These are phyloP conservation scores for Mayamaea pseudoterrestris DNA, from an alignment of 108 stramenopile genomes.

Conservation along the genomic window DNA sequence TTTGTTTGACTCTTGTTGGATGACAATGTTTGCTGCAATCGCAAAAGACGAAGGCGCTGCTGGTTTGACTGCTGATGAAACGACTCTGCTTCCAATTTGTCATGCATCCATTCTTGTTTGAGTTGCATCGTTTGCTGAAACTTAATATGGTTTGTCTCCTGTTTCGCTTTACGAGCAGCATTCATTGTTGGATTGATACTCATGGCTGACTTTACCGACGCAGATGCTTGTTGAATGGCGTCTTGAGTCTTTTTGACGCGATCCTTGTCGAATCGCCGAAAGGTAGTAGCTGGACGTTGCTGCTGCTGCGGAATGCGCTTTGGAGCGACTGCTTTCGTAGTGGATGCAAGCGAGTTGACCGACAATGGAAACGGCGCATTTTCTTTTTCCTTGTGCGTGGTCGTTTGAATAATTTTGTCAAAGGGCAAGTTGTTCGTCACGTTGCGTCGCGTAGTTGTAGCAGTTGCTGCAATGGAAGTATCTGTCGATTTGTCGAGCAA, in stretches of 20 bases:
- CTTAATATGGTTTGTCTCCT: conserved; percentile 2
- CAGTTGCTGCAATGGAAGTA: not conserved
- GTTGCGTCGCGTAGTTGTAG: not conserved
- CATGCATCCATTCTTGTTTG: conserved; percentile 44
- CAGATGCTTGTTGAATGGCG: conserved; percentile 26
- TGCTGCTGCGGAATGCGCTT: not conserved
- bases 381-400: conserved; percentile 5
- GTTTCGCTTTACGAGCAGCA: conserved; percentile 24
- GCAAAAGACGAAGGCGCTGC: conserved; percentile 36
- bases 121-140: conserved; percentile 14
- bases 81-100: conserved; percentile 35
- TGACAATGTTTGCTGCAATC: conserved; percentile 44
- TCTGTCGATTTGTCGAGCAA: not conserved
- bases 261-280: too few species aligned
- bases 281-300: not conserved
- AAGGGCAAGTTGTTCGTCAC: not conserved
- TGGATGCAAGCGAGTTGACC: not conserved
- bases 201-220: conserved; percentile 13
- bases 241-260: conserved; percentile 20
- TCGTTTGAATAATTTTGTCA: not conserved
- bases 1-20: conserved; percentile 44
- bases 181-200: conserved; percentile 23
- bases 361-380: conserved; percentile 2
- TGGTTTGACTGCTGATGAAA: conserved; percentile 46
- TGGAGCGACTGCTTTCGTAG: not conserved